A percentile compares a stretch with the other conserved stretches of the same genome.
phyloP scores from a whole-genome alignment of 2,329 filamentous ascomycete species.

The Verruconis gallopava region DNA sequence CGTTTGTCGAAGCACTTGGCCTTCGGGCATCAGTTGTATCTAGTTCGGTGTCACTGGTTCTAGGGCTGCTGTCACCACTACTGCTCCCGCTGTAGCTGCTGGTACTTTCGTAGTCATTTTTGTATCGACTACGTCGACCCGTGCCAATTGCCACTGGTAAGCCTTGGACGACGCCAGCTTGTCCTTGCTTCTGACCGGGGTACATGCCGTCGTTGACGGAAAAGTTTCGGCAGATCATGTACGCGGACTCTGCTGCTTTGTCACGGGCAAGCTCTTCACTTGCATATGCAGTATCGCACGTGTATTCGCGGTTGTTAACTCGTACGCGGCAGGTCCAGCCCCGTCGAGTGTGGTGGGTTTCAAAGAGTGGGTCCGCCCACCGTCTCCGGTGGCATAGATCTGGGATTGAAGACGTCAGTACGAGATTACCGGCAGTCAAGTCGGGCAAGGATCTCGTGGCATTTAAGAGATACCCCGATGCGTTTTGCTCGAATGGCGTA shows the following conservation, averaged over 20 bases:
- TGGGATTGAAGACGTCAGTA: too few species aligned
- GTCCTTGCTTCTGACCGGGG: conserved; percentile 41
- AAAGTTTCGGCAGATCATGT: conserved; percentile 96
- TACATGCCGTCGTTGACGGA: conserved; percentile 92
- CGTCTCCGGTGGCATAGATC: conserved; percentile 89
- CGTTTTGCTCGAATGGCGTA: too few species aligned
- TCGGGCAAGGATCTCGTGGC: too few species aligned
- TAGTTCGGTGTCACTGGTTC: conserved; percentile 32
- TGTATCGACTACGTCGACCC: conserved; percentile 35
- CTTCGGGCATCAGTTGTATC: conserved; percentile 16
- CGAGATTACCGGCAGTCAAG: neutral
- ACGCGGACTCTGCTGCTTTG: conserved; percentile 88
- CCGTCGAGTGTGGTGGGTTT: conserved; percentile 58
- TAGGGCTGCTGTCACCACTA: conserved; percentile 44
- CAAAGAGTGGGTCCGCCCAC: conserved; percentile 85
- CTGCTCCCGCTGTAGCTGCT: conserved; percentile 21
- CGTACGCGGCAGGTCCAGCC: conserved; percentile 84
- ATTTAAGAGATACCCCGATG: too few species aligned
- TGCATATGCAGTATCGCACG: conserved; percentile 75
- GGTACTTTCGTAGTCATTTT: conserved; percentile 34
- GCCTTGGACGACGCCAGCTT: conserved; percentile 44
- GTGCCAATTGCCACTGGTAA: conserved; percentile 52
- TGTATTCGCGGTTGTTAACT: conserved; percentile 94
- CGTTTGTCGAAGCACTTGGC: conserved; percentile 6
- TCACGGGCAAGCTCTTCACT: conserved; percentile 76